These are phyloP conservation scores for Chaetomidium leptoderma DNA, from an alignment of 495 filamentous ascomycete genomes.

Conservation along the genomic window DNA sequence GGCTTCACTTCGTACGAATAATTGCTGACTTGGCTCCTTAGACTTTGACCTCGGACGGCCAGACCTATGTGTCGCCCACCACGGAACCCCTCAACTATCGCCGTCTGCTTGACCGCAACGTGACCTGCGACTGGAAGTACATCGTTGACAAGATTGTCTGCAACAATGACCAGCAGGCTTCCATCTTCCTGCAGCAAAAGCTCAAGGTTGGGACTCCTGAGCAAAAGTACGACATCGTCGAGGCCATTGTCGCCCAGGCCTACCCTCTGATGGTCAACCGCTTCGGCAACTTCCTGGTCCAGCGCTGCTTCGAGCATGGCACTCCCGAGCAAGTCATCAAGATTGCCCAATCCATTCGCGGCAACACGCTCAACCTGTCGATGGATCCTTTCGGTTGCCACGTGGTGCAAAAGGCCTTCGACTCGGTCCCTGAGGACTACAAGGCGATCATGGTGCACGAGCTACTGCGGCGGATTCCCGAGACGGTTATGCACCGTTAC, in stretches of 20 bases:
- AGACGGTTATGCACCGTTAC: slow-evolving; percentile 97
- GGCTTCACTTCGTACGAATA: neutral
- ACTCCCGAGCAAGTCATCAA: slow-evolving; percentile 91
- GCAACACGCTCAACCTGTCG: slow-evolving; percentile 87
- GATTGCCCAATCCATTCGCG: slow-evolving; percentile 91
- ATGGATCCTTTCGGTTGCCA: slow-evolving; percentile 99
- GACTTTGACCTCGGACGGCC: slow-evolving; percentile 51
- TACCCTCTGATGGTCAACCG: slow-evolving; percentile 97
- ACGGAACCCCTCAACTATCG: slow-evolving; percentile 93
- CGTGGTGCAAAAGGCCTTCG: slow-evolving; percentile 97
- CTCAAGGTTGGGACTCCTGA: slow-evolving; percentile 93
- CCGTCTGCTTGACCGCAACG: slow-evolving; percentile 88
- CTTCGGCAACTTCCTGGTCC: slow-evolving; percentile 96
- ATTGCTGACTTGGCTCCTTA: slow-evolving; percentile 27
- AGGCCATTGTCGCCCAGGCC: slow-evolving; percentile 91
- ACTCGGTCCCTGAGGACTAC: slow-evolving; percentile 94
- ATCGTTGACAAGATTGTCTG: slow-evolving; percentile 99
- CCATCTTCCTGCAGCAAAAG: slow-evolving; percentile 98
- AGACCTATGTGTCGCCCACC: slow-evolving; percentile 77
- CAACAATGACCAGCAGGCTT: slow-evolving; percentile 98
- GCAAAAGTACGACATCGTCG: slow-evolving; percentile 95
- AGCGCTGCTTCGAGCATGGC: slow-evolving; percentile 97
- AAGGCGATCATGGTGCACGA: slow-evolving; percentile 98
- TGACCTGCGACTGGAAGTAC: slow-evolving; percentile 98
- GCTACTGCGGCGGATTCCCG: slow-evolving; percentile 88